phyloP scores from a whole-genome alignment of 2,329 filamentous ascomycete genomes.

The Phyllosticta capitalensis region DNA sequence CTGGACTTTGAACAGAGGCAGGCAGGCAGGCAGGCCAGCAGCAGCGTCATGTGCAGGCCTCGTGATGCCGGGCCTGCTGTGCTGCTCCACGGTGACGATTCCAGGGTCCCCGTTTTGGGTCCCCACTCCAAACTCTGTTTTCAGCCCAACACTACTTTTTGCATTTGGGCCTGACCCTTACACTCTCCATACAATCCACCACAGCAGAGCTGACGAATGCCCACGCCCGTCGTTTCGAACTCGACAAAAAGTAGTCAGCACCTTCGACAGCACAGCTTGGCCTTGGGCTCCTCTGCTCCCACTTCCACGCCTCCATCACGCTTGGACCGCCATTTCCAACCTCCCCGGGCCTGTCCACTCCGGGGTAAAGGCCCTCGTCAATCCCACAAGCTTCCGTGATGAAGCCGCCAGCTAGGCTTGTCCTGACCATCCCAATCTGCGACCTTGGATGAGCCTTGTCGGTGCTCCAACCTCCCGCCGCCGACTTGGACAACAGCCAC shows the following conservation, averaged over 20 bases:
- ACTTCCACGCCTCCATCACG: not conserved
- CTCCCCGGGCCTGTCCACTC: not conserved
- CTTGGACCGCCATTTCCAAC: not conserved
- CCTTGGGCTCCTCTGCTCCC: not conserved
- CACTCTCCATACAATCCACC: not conserved
- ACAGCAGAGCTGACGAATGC: not conserved
- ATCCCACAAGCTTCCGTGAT: not conserved
- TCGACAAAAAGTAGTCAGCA: not conserved
- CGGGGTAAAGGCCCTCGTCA: not conserved
- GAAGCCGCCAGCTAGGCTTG: not conserved
- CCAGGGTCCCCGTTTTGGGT: not conserved
- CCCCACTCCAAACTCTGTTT: not conserved
- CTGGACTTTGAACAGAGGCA: not conserved
- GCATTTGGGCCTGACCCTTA: not conserved
- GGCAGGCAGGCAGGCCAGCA: too few species aligned
- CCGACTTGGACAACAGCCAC: not conserved
- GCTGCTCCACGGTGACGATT: not conserved
- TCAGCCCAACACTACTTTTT: not conserved
- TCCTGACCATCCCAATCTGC: not conserved
- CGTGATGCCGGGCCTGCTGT: too few species aligned
- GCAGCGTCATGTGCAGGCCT: not conserved
- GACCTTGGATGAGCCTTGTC: not conserved
- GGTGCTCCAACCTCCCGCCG: not conserved
- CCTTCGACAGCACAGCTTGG: not conserved
- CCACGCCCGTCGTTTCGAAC: not conserved